Evolutionary conservation across 148 eudicot genomes (phyloP).

Genomic region (Diospyros lotus): DNA sequence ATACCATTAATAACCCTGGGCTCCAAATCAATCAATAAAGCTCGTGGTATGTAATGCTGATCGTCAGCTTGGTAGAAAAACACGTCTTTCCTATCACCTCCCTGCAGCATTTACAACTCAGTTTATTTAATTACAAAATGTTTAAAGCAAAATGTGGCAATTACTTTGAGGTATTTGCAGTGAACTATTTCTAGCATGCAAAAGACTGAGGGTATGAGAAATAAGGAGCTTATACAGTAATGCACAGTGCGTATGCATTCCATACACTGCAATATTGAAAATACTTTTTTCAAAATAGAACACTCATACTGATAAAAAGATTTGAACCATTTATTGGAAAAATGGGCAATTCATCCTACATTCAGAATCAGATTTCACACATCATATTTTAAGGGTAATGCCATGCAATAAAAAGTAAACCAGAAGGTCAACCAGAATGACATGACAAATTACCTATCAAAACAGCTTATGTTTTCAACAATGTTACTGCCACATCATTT

Average conservation of each 20-base stretch:
- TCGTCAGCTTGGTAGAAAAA: conserved; percentile 99
- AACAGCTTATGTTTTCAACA: not conserved
- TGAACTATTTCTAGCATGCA: not conserved
- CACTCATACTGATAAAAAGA: no score
- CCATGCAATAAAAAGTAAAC: no score
- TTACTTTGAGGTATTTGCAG: not conserved
- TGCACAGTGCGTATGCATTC: not conserved
- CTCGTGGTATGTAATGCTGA: conserved; percentile 91
- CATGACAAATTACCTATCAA: not conserved
- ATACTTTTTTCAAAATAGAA: no score
- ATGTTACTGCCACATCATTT: not conserved
- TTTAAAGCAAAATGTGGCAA: not conserved
- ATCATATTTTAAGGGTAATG: no score
- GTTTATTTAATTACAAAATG: not conserved
- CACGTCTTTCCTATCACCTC: conserved; percentile 98
- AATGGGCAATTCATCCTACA: no score
- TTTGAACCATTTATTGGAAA: no score
- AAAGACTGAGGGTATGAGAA: not conserved
- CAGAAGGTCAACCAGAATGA: no score
- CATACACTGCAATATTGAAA: not conserved
- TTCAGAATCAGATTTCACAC: no score
- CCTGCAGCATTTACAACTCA: conserved; percentile 47
- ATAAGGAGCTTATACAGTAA: not conserved
- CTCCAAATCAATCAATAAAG: conserved; percentile 96
- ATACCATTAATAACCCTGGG: conserved; percentile 96